A percentile compares a stretch with the other conserved stretches of the same genome.
phyloP scores from a whole-genome alignment of 2,329 filamentous ascomycete species.

The Ophiostoma tasmaniense region DNA sequence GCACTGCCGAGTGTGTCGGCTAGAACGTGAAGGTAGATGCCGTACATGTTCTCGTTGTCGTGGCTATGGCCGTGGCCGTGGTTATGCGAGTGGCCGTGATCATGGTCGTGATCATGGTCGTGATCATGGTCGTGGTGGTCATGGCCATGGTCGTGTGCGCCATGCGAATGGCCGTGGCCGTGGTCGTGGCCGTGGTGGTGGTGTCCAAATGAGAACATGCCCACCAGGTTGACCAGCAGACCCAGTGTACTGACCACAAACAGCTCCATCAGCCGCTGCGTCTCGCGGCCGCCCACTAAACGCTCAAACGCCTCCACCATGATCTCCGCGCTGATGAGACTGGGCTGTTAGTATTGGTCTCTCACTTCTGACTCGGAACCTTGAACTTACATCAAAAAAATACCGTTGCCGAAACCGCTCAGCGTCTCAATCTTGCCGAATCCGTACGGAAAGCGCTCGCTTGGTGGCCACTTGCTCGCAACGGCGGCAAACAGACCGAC shows the following conservation, averaged over 20 bases:
- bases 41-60: constrained; percentile 95
- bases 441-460: constrained; percentile 81
- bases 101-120: constrained; percentile 27
- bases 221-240: constrained; percentile 81
- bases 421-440: constrained; percentile 95
- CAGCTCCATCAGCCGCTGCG: constrained; percentile 76
- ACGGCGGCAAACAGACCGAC: constrained; percentile 88
- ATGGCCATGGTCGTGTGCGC: constrained; percentile 25
- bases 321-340: constrained; percentile 90
- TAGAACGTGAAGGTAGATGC: constrained; percentile 91
- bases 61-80: constrained; percentile 45
- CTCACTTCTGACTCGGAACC: too few species aligned
- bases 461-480: constrained; percentile 94
- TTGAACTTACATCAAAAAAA: constrained; percentile 70
- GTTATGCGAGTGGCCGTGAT: constrained; percentile 27
- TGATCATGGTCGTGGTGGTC: constrained; percentile 31
- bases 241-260: constrained; percentile 82
- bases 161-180: constrained; percentile 28
- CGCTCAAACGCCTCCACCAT: constrained; percentile 89
- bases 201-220: constrained; percentile 74
- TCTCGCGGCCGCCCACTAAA: constrained; percentile 72
- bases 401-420: constrained; percentile 91
- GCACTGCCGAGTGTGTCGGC: constrained; percentile 92
- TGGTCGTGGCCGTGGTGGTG: constrained; percentile 52
- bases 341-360: constrained; percentile 27